A percentile compares a stretch with the other conserved stretches of the same genome.
Evolutionary conservation across 306 rosid species (phyloP).

Genomic region (Inga laurina): DNA sequence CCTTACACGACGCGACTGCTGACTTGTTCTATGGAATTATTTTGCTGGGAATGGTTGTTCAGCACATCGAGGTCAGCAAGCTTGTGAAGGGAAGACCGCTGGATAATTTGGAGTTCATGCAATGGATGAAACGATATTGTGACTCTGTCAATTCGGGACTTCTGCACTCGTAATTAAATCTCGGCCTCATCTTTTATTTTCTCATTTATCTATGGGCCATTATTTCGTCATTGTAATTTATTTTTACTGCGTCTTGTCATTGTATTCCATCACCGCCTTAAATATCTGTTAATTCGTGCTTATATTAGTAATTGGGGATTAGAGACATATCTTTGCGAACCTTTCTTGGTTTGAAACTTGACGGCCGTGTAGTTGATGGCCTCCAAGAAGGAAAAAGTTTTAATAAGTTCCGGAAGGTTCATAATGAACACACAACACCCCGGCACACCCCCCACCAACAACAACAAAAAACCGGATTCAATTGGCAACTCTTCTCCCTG

Average conservation of each 20-base stretch:
- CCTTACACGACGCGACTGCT: neutral
- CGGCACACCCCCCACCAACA: neutral
- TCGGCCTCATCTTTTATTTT: neutral
- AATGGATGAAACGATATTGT: slow-evolving; percentile 94
- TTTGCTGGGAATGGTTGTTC: neutral
- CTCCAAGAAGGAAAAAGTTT: neutral
- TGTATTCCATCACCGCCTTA: neutral
- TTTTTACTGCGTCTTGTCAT: neutral
- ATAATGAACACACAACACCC: neutral
- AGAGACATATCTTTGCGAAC: neutral
- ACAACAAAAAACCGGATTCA: neutral
- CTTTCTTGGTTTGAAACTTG: neutral
- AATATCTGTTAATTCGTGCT: neutral
- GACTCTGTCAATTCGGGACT: slow-evolving; percentile 74
- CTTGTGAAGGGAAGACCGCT: slow-evolving; percentile 93
- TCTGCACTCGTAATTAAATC: slow-evolving; percentile 41
- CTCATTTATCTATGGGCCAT: neutral
- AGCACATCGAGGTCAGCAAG: slow-evolving; percentile 92
- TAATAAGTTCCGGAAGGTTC: neutral
- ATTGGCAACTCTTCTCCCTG: neutral
- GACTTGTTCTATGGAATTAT: neutral
- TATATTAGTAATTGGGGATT: neutral
- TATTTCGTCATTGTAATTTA: neutral
- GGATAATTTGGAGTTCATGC: slow-evolving; percentile 95
- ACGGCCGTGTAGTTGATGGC: neutral